Base-by-base conservation (phyloP, 495 filamentous ascomycete species). In the Ramalina intermedia region DNA sequence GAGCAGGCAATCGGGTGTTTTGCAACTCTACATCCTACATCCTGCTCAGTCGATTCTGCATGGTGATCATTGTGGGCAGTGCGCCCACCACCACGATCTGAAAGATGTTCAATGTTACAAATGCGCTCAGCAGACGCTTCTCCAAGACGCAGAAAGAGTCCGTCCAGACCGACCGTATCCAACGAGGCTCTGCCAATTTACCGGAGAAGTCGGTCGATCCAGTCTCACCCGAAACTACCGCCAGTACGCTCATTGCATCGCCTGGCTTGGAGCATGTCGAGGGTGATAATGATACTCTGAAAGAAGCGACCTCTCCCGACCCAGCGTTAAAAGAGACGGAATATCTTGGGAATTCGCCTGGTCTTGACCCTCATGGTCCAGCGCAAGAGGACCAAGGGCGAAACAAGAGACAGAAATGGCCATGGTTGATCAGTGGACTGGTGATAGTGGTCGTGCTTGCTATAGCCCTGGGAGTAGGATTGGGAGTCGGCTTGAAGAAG, bases 401-500 rank as follows among this genome's bases (percentile, higher is more conserved):
- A 23, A 37, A 9, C 26, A 26, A 24, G 18, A 44, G 37, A 3
- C 18, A 35, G 21, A 46, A 47, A 29, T 53, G 24, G 43, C 21
- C 38, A 21, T 42, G 26, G 43, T 29, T 56, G 6, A 35, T 46
- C 16, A 37, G 36, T 18, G 39, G 47, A 4, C 23, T 56, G 16
- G 50, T 33, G 16, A 14, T 41, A 23, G 21, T 53, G 13, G 39
- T 47, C 20, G 45, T 40, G 37, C 20, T 56, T 13, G 50, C 50
- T 12, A 56, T 56, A 41, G 50, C 50, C 33, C 54, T 56, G 13
- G 54, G 50, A 20, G 51, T 56, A 12, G 54, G 54, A 35, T 47
- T 56, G 4, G 54, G 54, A n/a, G 54, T 56, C 8, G 54, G 54
- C n/a, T 47, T 56, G 50, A 53, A 42, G 47, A 49, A 56, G 16